Evolutionary conservation across 768 basidiomycete genomes (phyloP).

Genomic region (Trametopsis cervina): DNA sequence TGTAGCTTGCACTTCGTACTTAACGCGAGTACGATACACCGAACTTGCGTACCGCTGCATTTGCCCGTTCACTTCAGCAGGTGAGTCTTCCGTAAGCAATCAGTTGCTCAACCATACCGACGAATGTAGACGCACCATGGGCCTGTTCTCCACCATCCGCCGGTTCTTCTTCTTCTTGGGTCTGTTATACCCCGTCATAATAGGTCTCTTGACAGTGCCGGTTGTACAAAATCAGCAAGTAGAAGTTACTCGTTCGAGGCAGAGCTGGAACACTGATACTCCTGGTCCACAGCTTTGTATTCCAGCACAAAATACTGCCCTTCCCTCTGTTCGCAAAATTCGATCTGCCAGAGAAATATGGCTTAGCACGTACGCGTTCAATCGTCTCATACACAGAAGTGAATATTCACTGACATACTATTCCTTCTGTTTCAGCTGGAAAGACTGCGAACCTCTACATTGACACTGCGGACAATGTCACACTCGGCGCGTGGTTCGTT

Average conservation of each 20-base stretch:
- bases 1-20: no score
- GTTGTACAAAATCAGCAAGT: slow-evolving; percentile 21
- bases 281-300: slow-evolving; percentile 38
- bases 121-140: no score
- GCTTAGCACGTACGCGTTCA: slow-evolving; percentile 73
- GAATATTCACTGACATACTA: no score
- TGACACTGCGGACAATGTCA: slow-evolving; percentile 67
- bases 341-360: slow-evolving; percentile 67
- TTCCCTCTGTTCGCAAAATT: slow-evolving; percentile 60
- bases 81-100: no score
- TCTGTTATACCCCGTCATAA: slow-evolving; percentile 42
- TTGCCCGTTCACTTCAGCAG: no score
- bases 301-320: slow-evolving; percentile 53
- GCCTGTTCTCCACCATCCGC: slow-evolving; percentile 24
- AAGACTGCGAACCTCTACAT: slow-evolving; percentile 72
- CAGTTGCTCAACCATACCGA: no score
- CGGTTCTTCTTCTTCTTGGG: slow-evolving; percentile 35
- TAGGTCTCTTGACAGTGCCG: slow-evolving; percentile 45
- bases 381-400: no score
- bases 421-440: slow-evolving; percentile 60
- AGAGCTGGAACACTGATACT: neutral
- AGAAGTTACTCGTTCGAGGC: slow-evolving; percentile 20
- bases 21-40: no score
- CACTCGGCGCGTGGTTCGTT: slow-evolving; percentile 82
- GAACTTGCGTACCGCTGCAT: no score